Conservation (phyloP, 192 early-diverging fungal species). For the Gaertneriomyces sp. region DNA sequence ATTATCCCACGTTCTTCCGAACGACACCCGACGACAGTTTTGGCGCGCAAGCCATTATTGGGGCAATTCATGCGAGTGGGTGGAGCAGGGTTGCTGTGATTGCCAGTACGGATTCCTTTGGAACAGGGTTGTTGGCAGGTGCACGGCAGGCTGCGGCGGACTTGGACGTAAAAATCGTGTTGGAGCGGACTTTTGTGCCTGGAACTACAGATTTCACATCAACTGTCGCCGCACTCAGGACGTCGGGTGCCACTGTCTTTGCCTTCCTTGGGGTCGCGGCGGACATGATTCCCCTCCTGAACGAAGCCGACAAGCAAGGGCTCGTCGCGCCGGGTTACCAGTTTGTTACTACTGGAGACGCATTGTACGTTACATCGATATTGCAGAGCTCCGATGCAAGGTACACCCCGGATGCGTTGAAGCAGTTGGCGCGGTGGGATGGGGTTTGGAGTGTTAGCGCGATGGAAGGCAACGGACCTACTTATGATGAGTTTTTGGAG, state of each 20-base stretch:
- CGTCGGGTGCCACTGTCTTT: conserved; percentile 11
- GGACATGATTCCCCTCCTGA: conserved; percentile 1
- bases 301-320: conserved; percentile 3
- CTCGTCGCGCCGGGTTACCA: conserved; percentile 3
- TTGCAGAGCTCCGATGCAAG: not conserved
- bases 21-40: conserved; percentile 33
- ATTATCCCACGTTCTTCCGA: conserved; percentile 42
- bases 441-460: conserved; percentile 12
- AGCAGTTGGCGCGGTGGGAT: not conserved
- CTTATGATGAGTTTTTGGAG: not conserved
- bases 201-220: conserved; percentile 1
- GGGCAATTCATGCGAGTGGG: conserved; percentile 10
- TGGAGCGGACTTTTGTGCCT: conserved; percentile 5
- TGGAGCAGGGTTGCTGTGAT: conserved; percentile 22
- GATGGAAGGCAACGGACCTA: not conserved
- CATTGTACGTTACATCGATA: not conserved
- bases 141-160: not conserved
- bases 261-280: not conserved
- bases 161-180: not conserved
- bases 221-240: not conserved
- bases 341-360: conserved; percentile 8
- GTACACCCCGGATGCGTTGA: not conserved
- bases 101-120: conserved; percentile 12
- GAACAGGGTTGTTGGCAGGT: conserved; percentile 4
- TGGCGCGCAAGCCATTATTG: conserved; percentile 26